Base-by-base conservation (phyloP, 305 asterid genomes). In the Fraxinus platypoda region DNA sequence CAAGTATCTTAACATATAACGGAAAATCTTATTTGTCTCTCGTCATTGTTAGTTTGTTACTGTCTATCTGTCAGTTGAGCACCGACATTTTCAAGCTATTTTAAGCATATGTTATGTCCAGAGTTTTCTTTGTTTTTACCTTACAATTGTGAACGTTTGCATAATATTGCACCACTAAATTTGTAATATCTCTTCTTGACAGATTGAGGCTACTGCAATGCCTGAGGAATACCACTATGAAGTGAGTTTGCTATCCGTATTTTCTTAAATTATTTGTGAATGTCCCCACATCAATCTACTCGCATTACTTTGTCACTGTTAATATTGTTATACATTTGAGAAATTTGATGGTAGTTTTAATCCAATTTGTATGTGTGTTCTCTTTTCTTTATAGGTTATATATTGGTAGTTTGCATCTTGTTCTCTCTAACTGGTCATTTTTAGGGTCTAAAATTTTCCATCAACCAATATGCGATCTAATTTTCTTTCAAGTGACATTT, bases 191-290 rank as follows among this genome's bases (percentile, higher is more conserved):
- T 49, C 68, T 84, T 77, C 75, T 84, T 84, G 75, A 81, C 82
- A 94, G 99, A 90, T 94, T 82, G 93, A 85, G 85, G 98, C 87
- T 77, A 90, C 98, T 64, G 81, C 85, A 84, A 95, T 95, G 99
- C 98, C 98, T 5, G 94, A 89, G 87, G 98, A 90, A 85, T 95
- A 94, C 82, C 90, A 89, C 38, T 90, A 92, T 68, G 92, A 95
- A 80, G 98, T 95, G 87, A 90, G 97, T 83, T 43, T 57, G 12
- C 19, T 28, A 8, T 75, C 80, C 33, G 57, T 72, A n/a, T 31
- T 52, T 78, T 43, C 52, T 46, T 2, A 2, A 35, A 41, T 66
- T 75, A 77, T 52, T 77, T 76, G 11, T 83, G 35, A 34, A 76
- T 46, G 37, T 30, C 19, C 28, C 41, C 28, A 57, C 66, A 38